A percentile compares a stretch with the other conserved stretches of the same genome.
Evolutionary conservation across 495 filamentous ascomycete genomes (phyloP).

Genomic region (Thozetella sp.): DNA sequence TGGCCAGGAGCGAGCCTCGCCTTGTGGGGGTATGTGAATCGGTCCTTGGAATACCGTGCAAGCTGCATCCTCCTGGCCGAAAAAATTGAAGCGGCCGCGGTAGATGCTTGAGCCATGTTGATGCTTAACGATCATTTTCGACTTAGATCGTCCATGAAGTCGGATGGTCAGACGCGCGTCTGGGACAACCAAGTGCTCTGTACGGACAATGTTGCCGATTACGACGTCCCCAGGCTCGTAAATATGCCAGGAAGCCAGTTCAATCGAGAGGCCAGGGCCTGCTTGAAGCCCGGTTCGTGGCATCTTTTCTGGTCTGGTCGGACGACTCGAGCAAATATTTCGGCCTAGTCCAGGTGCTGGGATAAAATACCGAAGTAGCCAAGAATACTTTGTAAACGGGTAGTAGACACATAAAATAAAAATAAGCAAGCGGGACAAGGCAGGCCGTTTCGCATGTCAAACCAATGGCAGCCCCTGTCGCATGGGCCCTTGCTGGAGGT

Average conservation of each 20-base stretch:
- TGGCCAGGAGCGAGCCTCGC: neutral
- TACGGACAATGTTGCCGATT: neutral
- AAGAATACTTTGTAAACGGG: too few relatives aligned
- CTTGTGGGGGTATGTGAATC: neutral
- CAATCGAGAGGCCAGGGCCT: neutral
- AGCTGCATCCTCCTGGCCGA: neutral
- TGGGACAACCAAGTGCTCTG: neutral
- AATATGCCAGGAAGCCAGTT: neutral
- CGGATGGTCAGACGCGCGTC: neutral
- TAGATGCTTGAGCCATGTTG: neutral
- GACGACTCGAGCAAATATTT: too few relatives aligned
- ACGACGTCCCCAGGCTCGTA: constrained; percentile 1
- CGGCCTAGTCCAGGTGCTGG: too few relatives aligned
- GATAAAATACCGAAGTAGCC: too few relatives aligned
- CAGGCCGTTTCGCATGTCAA: too few relatives aligned
- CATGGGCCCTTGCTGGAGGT: too few relatives aligned
- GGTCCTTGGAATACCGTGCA: neutral
- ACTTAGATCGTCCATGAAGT: neutral
- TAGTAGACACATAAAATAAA: too few relatives aligned
- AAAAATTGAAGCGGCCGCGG: constrained; percentile 2
- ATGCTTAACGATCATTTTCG: neutral
- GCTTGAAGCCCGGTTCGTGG: neutral
- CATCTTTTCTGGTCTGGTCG: too few relatives aligned
- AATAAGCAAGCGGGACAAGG: too few relatives aligned
- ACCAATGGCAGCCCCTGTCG: too few relatives aligned